Base-by-base conservation (phyloP, 2,329 filamentous ascomycete species). In the Epichloe hybrida region DNA sequence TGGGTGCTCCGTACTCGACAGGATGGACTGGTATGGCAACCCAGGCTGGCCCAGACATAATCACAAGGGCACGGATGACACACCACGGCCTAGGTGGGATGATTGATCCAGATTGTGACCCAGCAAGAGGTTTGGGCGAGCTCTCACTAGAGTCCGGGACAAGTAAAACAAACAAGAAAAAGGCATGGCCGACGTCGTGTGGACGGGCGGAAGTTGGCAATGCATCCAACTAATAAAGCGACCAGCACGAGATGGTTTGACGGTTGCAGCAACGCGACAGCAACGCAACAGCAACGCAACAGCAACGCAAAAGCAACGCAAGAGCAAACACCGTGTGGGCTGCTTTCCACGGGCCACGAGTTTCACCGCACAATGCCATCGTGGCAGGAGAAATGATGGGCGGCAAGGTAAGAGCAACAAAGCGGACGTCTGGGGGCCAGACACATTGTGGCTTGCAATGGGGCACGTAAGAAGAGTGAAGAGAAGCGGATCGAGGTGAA, bases 1-100 rank as follows among this genome's bases (percentile, higher is more conserved):
- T 39, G 41, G 23, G 37, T 31, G 39, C 48, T 45, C 43, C 42
- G 40, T 49, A 38, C 40, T 42, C 45, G 43, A 37, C 36, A 12
- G 48, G 17, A 38, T 40, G 43, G 21, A 44, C 43, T 21, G 51
- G 38, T 47, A 21, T 23, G 48, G 5, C 37, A 12, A 13, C 44
- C 17, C 47, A 20, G 37, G 23, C 37, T 23, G 38, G 21, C 34
- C 48, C 34, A 50, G 44, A 31, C 35, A 53, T 45, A 17, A 34
- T 47, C 20, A 23, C 43, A 43, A 52, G 51, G 49, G 44, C 48
- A 48, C 48, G 41, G 52, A 50, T 49, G 43, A 21, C 36, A 53
- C 40, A 37, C 27, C 40, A 41, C 36, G 41, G 49, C 49, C 44
- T 42, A 41, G 17, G 52, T 51, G 52, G 36, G 21, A 51, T 46